Evolutionary conservation across 2,329 filamentous ascomycete species (phyloP), one percentile per base, ranked within the genome.

Genomic region (Trichoderma atroviride): DNA sequence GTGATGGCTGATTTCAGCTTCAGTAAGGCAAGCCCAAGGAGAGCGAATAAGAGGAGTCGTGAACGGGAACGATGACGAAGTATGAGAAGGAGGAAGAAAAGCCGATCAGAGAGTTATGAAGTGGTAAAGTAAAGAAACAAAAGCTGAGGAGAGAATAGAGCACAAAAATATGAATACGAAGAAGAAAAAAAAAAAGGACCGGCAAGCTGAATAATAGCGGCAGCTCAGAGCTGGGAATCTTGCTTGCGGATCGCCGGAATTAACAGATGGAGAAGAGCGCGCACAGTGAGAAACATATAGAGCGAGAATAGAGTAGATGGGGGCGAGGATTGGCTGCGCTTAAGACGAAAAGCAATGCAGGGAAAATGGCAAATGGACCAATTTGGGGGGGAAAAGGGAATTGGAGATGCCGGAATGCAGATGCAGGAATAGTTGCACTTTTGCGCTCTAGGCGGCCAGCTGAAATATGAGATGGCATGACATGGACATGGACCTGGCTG

Each of bases 1-100:
- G 62, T 24, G 52, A 35, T 33, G 59, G n/a, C 22, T 65, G 63
- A 35, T 19, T 19, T 66, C 63, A 33, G 53, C 53, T 58, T 57
- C n/a, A 50, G 47, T n/a, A 47, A n/a, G 37, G 37, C 24, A 47
- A 47, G 62, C 53, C 62, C 35, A 50, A 22, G 27, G 37, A 6
- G n/a, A 10, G n/a, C 35, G n/a, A 50, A 14, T 47, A 9, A n/a
- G 62, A 56, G 13, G n/a, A 33, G 11, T 50, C 9, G 53, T 1
- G 11, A 56, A 31, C 19, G 33, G 56, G 47, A 11, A 50, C 9
- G n/a, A 50, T 9, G 13, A 24, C 4, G n/a, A 24, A 22, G 5
- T 24, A 6, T 24, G 47, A 50, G 4, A 11, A n/a, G 4, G n/a
- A 22, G 43, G n/a, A 47, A 11, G 4, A n/a, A 22, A 11, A 22